Conservation (phyloP, 1,284 basidiomycete genomes). For the Ganoderma resinaceum region DNA sequence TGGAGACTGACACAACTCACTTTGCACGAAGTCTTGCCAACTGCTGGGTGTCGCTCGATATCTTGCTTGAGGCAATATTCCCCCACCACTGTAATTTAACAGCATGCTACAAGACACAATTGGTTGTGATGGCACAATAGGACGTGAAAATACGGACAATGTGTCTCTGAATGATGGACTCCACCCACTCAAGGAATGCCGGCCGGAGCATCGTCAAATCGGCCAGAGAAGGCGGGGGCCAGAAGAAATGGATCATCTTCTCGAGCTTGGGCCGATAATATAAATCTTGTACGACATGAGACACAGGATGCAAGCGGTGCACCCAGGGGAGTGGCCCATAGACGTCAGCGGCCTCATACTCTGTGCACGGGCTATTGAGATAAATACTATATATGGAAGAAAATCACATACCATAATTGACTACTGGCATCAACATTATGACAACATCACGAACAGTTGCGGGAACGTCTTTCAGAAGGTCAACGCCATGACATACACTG, state of each 20-base stretch:
- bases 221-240: not conserved
- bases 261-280: not conserved
- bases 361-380: not conserved
- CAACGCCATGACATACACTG: not conserved
- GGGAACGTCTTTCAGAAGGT: not conserved
- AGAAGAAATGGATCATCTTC: not conserved
- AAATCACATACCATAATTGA: not conserved
- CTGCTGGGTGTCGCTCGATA: too few relatives aligned
- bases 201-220: not conserved
- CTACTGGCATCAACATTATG: not conserved
- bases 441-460: not conserved
- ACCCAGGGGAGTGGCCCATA: not conserved
- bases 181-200: not conserved
- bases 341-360: not conserved
- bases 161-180: not conserved
- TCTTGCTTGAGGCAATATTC: not conserved
- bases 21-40: too few relatives aligned
- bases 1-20: too few relatives aligned
- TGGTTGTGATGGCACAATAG: not conserved
- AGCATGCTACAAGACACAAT: not conserved
- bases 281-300: not conserved
- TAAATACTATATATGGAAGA: not conserved
- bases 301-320: not conserved
- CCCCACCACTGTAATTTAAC: not conserved
- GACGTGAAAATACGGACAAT: not conserved